Base-by-base conservation (phyloP, 352 stramenopile species). In the Phytopythium litorale region DNA sequence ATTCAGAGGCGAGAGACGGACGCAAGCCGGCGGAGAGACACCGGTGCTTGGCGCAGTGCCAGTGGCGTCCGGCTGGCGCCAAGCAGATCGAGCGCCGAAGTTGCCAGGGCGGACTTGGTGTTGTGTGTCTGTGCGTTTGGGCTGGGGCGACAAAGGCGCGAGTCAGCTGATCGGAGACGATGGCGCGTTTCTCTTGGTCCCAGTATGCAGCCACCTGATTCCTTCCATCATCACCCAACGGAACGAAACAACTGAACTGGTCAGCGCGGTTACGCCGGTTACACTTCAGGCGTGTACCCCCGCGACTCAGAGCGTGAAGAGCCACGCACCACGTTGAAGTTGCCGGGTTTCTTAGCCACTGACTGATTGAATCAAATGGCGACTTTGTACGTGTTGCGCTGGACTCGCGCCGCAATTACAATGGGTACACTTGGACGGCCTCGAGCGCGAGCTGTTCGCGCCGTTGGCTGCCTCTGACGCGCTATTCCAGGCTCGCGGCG, bases 1-100 rank as follows among this genome's bases (percentile, higher is more conserved):
- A 28, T 51, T 51, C 45, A 28, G 21, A 51, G 45, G 45, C 45
- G 25, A 51, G 45, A 51, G 21, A 51, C 32, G n/a, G 45, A 51
- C 45, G 45, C 45, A 32, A 7, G 7, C 3, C 6, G 21, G 4
- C 45, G 45, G 21, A 40, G 35, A 40, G 35, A 40, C 12, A 9
- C 35, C 12, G 35, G 35, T 15, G 12, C 35, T 40, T 40, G 35
- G 35, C 16, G 35, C 35, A 40, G 9, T 15, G 35, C 35, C 35
- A 40, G 35, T 40, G 12, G 35, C 35, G 9, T 32, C 4, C 42
- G 19, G 3, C 42, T 4, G 42, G 3, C 19, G 16, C 9, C 42
- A 49, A 49, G 42, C 15, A n/a, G 42, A 49, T 18, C 35, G 35
- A 15, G 35, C 35, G 35, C 35, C 35, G 1, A 15, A 11, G 28